Evolutionary conservation across 2,329 filamentous ascomycete species (phyloP).

Genomic region (Lachnellula suecica): DNA sequence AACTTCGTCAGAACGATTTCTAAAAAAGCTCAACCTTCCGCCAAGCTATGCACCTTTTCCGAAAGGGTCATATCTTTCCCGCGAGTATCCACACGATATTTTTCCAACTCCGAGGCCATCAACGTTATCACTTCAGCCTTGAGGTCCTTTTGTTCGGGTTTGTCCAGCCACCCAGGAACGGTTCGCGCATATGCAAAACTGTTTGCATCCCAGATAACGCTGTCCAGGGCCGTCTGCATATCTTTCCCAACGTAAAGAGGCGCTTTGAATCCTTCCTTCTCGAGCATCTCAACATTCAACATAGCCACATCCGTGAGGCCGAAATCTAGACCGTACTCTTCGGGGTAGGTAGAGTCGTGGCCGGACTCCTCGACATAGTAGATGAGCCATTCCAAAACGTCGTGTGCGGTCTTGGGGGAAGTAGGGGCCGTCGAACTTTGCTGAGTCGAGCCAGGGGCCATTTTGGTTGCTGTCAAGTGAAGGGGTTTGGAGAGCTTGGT

Average conservation of each 20-base stretch:
- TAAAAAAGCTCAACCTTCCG: neutral
- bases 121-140: slow-evolving; percentile 1
- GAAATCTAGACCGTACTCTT: neutral
- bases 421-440: no score
- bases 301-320: neutral
- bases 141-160: neutral
- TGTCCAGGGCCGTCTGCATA: neutral
- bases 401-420: neutral
- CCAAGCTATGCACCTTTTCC: neutral
- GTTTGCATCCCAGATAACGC: neutral
- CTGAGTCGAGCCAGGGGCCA: neutral
- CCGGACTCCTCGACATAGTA: neutral
- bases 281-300: neutral
- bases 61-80: neutral
- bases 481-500: neutral
- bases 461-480: neutral
- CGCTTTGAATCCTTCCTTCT: neutral
- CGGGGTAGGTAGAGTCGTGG: neutral
- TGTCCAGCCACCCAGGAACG: neutral
- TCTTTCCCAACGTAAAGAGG: neutral
- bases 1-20: neutral
- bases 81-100: neutral
- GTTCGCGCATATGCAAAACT: neutral
- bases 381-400: neutral
- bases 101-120: slow-evolving; percentile 5